These are phyloP conservation scores for Candida michaelii DNA, from an alignment of 805 yeast genomes.

Conservation along the genomic window DNA sequence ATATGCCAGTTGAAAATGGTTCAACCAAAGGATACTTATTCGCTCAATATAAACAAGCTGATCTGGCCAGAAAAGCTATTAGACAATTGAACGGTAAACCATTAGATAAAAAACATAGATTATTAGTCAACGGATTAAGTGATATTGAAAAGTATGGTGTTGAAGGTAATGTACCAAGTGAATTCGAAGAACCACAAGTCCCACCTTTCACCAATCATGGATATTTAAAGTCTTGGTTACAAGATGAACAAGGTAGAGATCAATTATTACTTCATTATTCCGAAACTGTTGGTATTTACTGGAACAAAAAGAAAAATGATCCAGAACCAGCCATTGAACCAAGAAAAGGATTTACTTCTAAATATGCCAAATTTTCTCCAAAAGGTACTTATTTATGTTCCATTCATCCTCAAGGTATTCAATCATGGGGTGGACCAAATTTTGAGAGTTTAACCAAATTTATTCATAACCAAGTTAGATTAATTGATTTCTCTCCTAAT, in stretches of 20 bases:
- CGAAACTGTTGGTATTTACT: conserved; percentile 79
- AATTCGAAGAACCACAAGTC: conserved; percentile 68
- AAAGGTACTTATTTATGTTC: conserved; percentile 87
- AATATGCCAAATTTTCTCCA: conserved; percentile 88
- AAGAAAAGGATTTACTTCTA: conserved; percentile 82
- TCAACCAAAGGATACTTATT: conserved; percentile 85
- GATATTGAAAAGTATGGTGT: conserved; percentile 80
- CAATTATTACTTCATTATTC: conserved; percentile 80
- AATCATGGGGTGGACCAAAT: conserved; percentile 90
- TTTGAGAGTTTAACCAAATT: conserved; percentile 75
- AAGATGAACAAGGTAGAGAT: conserved; percentile 86
- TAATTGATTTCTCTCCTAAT: conserved; percentile 88
- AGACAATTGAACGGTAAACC: conserved; percentile 82
- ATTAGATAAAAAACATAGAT: conserved; percentile 89
- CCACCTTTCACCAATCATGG: conserved; percentile 76
- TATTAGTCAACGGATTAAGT: conserved; percentile 75
- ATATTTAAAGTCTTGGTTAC: conserved; percentile 86
- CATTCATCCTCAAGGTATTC: conserved; percentile 91
- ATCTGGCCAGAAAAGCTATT: conserved; percentile 75
- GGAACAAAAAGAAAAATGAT: conserved; percentile 73
- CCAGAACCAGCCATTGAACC: conserved; percentile 80
- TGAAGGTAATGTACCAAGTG: conserved; percentile 59
- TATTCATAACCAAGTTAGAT: conserved; percentile 84
- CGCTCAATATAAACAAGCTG: conserved; percentile 70
- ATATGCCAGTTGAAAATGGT: conserved; percentile 78